phyloP scores from a whole-genome alignment of 805 yeast genomes.

The Ogataea methanolica region DNA sequence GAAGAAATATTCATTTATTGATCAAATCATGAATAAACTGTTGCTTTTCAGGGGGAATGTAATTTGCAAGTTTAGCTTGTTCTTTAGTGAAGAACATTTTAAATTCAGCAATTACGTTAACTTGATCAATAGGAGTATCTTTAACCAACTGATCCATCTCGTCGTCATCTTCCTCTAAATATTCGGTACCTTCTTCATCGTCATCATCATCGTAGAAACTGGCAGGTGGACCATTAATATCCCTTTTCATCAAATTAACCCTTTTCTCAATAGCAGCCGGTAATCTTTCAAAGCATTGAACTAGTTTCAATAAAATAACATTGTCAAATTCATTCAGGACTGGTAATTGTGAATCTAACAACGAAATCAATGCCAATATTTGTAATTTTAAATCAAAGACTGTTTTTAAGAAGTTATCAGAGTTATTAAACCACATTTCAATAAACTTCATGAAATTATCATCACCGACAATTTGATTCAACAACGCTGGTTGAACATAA shows the following conservation, averaged over 20 bases:
- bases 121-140: constrained; percentile 27
- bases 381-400: constrained; percentile 54
- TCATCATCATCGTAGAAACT: constrained; percentile 33
- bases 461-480: constrained; percentile 36
- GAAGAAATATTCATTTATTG: neutral
- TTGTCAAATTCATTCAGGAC: constrained; percentile 20
- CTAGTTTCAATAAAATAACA: constrained; percentile 30
- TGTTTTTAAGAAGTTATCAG: constrained; percentile 40
- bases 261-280: constrained; percentile 47
- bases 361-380: constrained; percentile 40
- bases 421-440: constrained; percentile 45
- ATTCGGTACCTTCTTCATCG: constrained; percentile 9
- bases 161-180: constrained; percentile 19
- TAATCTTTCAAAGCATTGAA: constrained; percentile 38
- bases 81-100: constrained; percentile 18
- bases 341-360: constrained; percentile 33
- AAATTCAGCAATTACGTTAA: constrained; percentile 32
- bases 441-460: constrained; percentile 35
- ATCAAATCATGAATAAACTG: constrained; percentile 16
- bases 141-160: constrained; percentile 30
- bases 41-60: constrained; percentile 15
- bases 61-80: constrained; percentile 8
- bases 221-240: constrained; percentile 27
- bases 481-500: constrained; percentile 34
- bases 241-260: constrained; percentile 39